Evolutionary conservation across 768 basidiomycete genomes (phyloP).

Genomic region (Crassisporium funariophilum): DNA sequence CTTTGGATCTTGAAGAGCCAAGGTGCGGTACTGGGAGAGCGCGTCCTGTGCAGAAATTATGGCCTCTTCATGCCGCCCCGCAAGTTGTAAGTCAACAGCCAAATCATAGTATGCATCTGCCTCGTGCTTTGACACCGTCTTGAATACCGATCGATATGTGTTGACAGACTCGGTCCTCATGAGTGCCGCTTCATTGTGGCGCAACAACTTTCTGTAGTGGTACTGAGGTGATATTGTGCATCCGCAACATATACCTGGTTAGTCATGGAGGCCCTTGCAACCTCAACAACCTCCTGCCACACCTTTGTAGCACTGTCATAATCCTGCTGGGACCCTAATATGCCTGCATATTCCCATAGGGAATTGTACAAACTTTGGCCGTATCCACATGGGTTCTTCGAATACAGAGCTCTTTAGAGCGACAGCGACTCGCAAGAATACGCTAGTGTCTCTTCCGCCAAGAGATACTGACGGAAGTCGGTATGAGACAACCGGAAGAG

Average conservation of each 20-base stretch:
- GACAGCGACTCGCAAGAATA: constrained; percentile 4
- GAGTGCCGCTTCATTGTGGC: constrained; percentile 15
- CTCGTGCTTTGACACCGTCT: constrained; percentile 5
- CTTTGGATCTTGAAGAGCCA: constrained; percentile 11
- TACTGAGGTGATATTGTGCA: constrained; percentile 11
- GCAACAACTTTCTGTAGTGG: constrained; percentile 7
- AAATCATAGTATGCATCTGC: constrained; percentile 14
- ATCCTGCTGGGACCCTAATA: constrained; percentile 5
- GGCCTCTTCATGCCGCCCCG: constrained; percentile 7
- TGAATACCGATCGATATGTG: constrained; percentile 8
- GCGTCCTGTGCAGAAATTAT: constrained; percentile 5
- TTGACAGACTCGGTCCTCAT: constrained; percentile 11
- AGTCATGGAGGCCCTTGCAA: constrained; percentile 9
- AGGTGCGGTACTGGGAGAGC: constrained; percentile 11
- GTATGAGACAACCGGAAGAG: constrained; percentile 7
- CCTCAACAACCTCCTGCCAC: constrained; percentile 14
- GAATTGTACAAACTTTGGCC: constrained; percentile 6
- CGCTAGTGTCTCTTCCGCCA: constrained; percentile 1
- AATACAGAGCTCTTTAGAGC: constrained; percentile 4
- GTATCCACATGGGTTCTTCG: constrained; percentile 1
- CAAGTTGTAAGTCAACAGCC: constrained; percentile 13
- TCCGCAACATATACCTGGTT: constrained; percentile 15
- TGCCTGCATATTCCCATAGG: constrained; percentile 15
- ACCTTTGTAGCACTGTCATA: constrained; percentile 9
- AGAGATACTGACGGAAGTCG: constrained; percentile 6